Evolutionary conservation across 306 rosid species (phyloP), one percentile per base, ranked within the genome.

Genomic region (Vachellia collinsii): DNA sequence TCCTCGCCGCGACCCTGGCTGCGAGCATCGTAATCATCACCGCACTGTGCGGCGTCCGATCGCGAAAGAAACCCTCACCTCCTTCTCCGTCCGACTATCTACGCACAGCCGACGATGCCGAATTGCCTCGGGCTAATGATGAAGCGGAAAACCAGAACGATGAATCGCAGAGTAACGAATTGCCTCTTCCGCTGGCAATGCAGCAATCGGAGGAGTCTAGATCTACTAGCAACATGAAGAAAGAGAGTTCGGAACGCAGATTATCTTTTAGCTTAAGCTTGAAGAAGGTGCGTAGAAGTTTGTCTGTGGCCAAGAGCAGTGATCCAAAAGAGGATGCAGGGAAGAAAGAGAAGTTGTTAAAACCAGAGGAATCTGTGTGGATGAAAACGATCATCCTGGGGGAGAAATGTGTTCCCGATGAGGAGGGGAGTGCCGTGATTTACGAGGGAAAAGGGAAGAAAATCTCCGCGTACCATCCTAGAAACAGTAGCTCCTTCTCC

Each of bases 341-440:
- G 1, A 80, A 59, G 48, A 88, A 81, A 67, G 86, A 12, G 6
- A 88, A 77, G 75, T 8, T 79, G 36, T 29, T 29, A 29, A 88
- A 88, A 76, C 6, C 29, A 0, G 93, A 94, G 47, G 98, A 94
- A 6, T 86, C 92, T 1, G 74, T 92, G 13, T 94, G 98, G 98
- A 92, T 85, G 91, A 94, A 91, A 72, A 84, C 97, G 13, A 92
- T 94, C 16, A 94, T 94, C 61, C 43, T 94, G 22, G 98, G 98
- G 1, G 98, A 86, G 44, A 94, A 90, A 82, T 91, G 97, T 80
- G 84, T 43, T 71, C 94, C 90, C 10, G 84, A 92, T 39, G 89
- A 87, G 25, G 94, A 88, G 17, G 97, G 88, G 1, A 86, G 85
- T 20, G 85, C 64, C 38, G 76, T 86, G 0, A 87, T 94, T 3